Evolutionary conservation across 208 protist genomes (phyloP).

Genomic region (Hexamita inflata): DNA sequence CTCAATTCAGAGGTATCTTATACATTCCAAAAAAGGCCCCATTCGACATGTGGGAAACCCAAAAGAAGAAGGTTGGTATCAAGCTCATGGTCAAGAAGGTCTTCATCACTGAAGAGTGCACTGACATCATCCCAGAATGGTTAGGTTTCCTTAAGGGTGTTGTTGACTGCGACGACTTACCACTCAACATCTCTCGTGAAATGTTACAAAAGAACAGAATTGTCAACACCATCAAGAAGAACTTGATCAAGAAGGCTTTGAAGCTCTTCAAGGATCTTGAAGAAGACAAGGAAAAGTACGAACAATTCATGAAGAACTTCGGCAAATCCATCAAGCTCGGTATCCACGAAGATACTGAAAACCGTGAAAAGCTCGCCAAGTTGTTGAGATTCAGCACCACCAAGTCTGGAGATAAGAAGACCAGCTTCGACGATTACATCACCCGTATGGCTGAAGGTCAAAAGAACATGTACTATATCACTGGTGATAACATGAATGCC

Average conservation of each 20-base stretch:
- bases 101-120: constrained; percentile 95
- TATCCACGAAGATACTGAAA: constrained; percentile 78
- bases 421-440: constrained; percentile 83
- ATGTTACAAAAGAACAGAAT: constrained; percentile 94
- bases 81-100: constrained; percentile 58
- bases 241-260: constrained; percentile 86
- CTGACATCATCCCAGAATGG: constrained; percentile 86
- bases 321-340: constrained; percentile 85
- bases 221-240: constrained; percentile 92
- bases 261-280: constrained; percentile 81
- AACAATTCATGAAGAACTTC: constrained; percentile 82
- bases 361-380: constrained; percentile 75
- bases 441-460: constrained; percentile 81
- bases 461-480: constrained; percentile 95
- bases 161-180: constrained; percentile 96
- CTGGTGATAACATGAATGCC: constrained; percentile 65
- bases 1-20: constrained; percentile 86
- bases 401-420: constrained; percentile 66
- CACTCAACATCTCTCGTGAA: constrained; percentile 96
- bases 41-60: constrained; percentile 70
- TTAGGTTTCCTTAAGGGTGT: constrained; percentile 87
- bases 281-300: constrained; percentile 85
- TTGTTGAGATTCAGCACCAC: constrained; percentile 82
- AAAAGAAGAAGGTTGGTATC: constrained; percentile 84
- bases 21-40: constrained; percentile 78